Conservation (phyloP, 208 protist genomes). For the Crithidia mellificae region DNA sequence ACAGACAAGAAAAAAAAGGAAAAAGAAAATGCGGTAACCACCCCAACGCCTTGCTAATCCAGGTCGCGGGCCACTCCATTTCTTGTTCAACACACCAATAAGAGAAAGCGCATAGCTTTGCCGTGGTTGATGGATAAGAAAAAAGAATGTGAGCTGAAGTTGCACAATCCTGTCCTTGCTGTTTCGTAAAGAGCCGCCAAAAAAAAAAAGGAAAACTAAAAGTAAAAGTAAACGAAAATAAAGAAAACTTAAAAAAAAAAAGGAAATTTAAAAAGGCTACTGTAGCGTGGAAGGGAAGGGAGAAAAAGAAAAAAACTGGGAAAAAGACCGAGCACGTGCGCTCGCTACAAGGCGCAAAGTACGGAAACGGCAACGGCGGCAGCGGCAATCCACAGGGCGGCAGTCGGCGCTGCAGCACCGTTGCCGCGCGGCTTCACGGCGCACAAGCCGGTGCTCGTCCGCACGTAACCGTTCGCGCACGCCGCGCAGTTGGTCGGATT, state of each 20-base stretch:
- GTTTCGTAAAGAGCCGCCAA: too few relatives aligned
- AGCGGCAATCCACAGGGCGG: constrained; percentile 6
- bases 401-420: constrained; percentile 6
- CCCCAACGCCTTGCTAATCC: too few relatives aligned
- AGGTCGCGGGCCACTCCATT: too few relatives aligned
- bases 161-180: too few relatives aligned
- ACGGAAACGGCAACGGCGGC: constrained; percentile 1
- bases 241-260: too few relatives aligned
- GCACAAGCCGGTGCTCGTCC: not conserved
- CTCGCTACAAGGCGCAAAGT: not conserved
- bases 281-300: not conserved
- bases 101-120: too few relatives aligned
- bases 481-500: not conserved
- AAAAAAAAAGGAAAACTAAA: not conserved
- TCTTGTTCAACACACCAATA: too few relatives aligned
- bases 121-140: too few relatives aligned
- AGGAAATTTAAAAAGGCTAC: not conserved
- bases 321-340: not conserved
- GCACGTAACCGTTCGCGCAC: constrained; percentile 2
- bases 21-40: too few relatives aligned
- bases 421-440: not conserved
- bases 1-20: not conserved
- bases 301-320: not conserved
- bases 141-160: too few relatives aligned
- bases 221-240: not conserved